Evolutionary conservation across 2,329 filamentous ascomycete genomes (phyloP), one percentile per base, ranked within the genome.

Genomic region (Microthyrium microscopicum): DNA sequence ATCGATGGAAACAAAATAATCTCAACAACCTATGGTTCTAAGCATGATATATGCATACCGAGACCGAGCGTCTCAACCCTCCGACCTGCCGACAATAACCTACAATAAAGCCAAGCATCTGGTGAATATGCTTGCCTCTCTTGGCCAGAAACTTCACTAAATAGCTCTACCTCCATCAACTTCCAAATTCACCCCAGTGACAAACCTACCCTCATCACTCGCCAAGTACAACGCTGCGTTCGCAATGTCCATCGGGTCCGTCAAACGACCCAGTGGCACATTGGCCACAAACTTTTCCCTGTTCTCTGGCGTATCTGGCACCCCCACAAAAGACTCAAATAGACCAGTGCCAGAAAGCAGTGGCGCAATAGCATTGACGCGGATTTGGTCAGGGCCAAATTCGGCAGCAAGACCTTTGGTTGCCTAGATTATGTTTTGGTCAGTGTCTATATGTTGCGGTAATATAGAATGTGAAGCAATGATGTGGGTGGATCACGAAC

Each of bases 301-400:
- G 39, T 69, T 70, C 29, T 56, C 62, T 0, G 66, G 62, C 0
- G 72, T 78, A 34, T 74, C 68, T 11, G 70, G 60, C 41, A 74
- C 70, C 2, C 71, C 70, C 0, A 70, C 58, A 42, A 77, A 77
- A 20, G 49, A 50, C 18, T 59, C 58, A 40, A 68, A 70, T 17
- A 82, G 61, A 3, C 70, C 73, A 0, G 77, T 83, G 12, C 63
- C 69, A 2, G 70, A 73, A 1, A 81, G 60, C 0, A 81, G 64
- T 0, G 77, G 77, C 29, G 73, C 78, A 11, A 84, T 70, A 2
- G 69, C 66, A 41, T 82, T 82, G 45, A 84, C 74, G 1, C 77
- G 68, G 41, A 85, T 80, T 42, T 79, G 66, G 35, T 78, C 66
- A 0, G 70, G 65, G 1, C 73, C 79, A 43, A 77, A 84, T 50